A percentile compares a stretch with the other conserved stretches of the same genome.
These are phyloP conservation scores for Chaetomium sp. DNA, from an alignment of 2,329 filamentous ascomycete genomes.

Conservation along the genomic window DNA sequence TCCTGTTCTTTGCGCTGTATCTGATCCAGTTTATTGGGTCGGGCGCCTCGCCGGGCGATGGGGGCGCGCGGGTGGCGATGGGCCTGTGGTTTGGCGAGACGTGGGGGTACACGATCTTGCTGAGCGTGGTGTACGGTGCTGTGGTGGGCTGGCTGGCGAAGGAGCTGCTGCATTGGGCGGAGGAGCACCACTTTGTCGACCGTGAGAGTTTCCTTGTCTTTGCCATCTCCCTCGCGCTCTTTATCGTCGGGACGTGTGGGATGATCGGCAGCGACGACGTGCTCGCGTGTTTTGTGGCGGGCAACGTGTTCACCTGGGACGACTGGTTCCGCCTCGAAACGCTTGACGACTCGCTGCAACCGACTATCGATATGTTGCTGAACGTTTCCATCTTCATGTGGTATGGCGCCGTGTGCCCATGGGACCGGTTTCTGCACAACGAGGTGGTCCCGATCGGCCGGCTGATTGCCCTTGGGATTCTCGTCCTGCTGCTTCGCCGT, in stretches of 20 bases:
- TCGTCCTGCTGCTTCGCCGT: conserved; percentile 71
- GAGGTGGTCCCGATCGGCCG: conserved; percentile 65
- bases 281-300: conserved; percentile 85
- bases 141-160: conserved; percentile 76
- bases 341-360: conserved; percentile 83
- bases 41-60: conserved; percentile 46
- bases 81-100: conserved; percentile 80
- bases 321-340: conserved; percentile 89
- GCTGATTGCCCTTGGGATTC: conserved; percentile 64
- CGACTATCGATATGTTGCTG: conserved; percentile 89
- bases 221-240: conserved; percentile 75
- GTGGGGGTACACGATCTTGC: conserved; percentile 72
- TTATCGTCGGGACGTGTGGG: conserved; percentile 80
- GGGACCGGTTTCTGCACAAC: conserved; percentile 62
- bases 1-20: conserved; percentile 78
- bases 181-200: conserved; percentile 74
- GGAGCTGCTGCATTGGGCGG: conserved; percentile 75
- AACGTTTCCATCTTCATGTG: conserved; percentile 86
- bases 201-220: conserved; percentile 84
- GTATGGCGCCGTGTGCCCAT: conserved; percentile 82
- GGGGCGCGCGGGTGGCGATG: conserved; percentile 61
- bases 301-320: conserved; percentile 86
- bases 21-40: conserved; percentile 68
- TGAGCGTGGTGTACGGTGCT: conserved; percentile 72
- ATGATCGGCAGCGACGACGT: conserved; percentile 86